A percentile compares a stretch with the other conserved stretches of the same genome.
Conservation (phyloP, 345 rosid genomes). For the Populus tremula region DNA sequence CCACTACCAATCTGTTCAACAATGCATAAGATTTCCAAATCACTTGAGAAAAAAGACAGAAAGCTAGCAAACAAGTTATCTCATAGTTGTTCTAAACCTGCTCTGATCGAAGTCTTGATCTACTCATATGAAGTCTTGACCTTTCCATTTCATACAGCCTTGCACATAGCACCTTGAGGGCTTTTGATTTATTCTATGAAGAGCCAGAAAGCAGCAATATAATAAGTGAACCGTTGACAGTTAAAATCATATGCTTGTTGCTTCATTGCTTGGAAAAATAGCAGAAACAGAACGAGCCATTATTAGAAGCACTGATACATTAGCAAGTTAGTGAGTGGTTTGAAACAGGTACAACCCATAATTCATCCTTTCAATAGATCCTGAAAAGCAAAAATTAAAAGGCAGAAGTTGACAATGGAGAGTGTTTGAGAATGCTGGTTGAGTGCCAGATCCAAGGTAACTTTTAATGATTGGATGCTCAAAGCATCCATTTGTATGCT, state of each 20-base stretch:
- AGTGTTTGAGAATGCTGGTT: neutral
- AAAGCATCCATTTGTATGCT: too few species aligned
- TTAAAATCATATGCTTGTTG: neutral
- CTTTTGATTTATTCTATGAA: slow-evolving; percentile 83
- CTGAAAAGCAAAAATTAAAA: neutral
- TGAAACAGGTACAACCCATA: neutral
- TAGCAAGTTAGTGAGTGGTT: neutral
- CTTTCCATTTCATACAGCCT: slow-evolving; percentile 92
- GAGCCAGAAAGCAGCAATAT: slow-evolving; percentile 1
- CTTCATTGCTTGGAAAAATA: neutral
- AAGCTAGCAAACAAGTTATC: neutral
- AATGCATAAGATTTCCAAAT: slow-evolving; percentile 9
- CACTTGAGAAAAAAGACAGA: slow-evolving; percentile 9
- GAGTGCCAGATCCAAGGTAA: too few species aligned
- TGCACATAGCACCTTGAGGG: slow-evolving; percentile 83
- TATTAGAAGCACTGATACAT: neutral
- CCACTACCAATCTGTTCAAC: slow-evolving; percentile 80
- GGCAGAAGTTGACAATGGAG: neutral
- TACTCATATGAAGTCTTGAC: slow-evolving; percentile 59
- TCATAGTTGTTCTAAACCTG: slow-evolving; percentile 49
- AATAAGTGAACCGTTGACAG: neutral
- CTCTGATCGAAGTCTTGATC: slow-evolving; percentile 77
- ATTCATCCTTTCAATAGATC: neutral
- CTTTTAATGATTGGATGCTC: too few species aligned
- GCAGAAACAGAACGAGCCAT: neutral